Conservation (phyloP, 2,329 filamentous ascomycete genomes). For the Nigrospora sphaerica region DNA sequence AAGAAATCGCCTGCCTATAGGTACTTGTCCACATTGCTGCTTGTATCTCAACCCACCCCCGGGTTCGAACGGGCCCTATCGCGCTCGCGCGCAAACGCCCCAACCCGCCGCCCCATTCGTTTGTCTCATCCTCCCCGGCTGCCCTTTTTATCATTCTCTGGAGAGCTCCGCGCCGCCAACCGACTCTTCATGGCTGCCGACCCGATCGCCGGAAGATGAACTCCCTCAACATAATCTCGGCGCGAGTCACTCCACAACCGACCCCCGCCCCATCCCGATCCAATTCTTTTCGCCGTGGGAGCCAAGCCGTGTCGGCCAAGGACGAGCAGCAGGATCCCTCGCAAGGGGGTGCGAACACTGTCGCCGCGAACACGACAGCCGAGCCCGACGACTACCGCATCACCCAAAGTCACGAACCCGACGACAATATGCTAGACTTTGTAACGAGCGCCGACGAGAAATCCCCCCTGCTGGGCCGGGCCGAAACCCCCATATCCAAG, state of each 20-base stretch:
- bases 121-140: too few relatives aligned
- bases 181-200: slow-evolving; percentile 2
- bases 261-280: slow-evolving; percentile 50
- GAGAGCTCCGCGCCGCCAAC: too few relatives aligned
- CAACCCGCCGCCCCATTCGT: too few relatives aligned
- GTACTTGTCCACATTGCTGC: background rate
- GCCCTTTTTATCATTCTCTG: too few relatives aligned
- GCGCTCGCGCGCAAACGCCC: too few relatives aligned
- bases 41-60: too few relatives aligned
- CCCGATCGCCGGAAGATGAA: slow-evolving; percentile 67
- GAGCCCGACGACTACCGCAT: slow-evolving; percentile 28
- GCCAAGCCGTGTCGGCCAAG: slow-evolving; percentile 36
- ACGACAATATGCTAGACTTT: slow-evolving; percentile 20
- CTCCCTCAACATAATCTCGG: slow-evolving; percentile 89
- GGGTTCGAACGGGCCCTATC: too few relatives aligned
- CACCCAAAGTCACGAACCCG: slow-evolving; percentile 22
- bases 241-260: slow-evolving; percentile 63
- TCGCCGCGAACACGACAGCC: slow-evolving; percentile 13
- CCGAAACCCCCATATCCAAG: slow-evolving; percentile 14
- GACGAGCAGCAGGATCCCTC: slow-evolving; percentile 18
- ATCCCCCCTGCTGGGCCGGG: slow-evolving; percentile 53
- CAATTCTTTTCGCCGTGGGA: slow-evolving; percentile 51
- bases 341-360: slow-evolving; percentile 16
- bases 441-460: slow-evolving; percentile 49
- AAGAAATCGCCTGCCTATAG: too few relatives aligned